Evolutionary conservation across 805 yeast genomes (phyloP).

Genomic region (Candida parachauliodes): DNA sequence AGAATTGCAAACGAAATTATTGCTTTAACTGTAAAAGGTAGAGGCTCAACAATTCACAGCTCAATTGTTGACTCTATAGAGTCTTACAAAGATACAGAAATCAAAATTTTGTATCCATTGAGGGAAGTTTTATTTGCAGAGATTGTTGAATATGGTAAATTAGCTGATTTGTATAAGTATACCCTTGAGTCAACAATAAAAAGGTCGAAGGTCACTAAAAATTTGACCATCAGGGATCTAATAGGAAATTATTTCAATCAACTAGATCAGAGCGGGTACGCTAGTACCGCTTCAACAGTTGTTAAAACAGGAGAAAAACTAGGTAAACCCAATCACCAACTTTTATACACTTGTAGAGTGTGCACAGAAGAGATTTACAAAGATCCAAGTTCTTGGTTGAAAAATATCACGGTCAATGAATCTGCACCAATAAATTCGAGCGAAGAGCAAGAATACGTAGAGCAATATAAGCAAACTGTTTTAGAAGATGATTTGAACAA

Average conservation of each 20-base stretch:
- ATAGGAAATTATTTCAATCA: conserved; percentile 66
- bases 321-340: conserved; percentile 37
- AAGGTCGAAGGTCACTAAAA: conserved; percentile 49
- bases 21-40: conserved; percentile 77
- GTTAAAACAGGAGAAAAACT: conserved; percentile 84
- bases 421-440: conserved; percentile 45
- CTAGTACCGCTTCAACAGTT: conserved; percentile 89
- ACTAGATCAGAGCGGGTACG: conserved; percentile 70
- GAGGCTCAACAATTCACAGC: conserved; percentile 66
- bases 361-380: conserved; percentile 55
- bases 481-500: conserved; percentile 5
- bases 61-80: conserved; percentile 44
- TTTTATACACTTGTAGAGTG: conserved; percentile 41
- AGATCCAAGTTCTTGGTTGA: conserved; percentile 64
- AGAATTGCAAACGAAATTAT: conserved; percentile 76
- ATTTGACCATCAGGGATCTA: conserved; percentile 79
- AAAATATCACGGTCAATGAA: conserved; percentile 59
- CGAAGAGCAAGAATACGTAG: conserved; percentile 32
- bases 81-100: conserved; percentile 21
- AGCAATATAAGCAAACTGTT: conserved; percentile 5
- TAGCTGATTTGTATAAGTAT: conserved; percentile 37
- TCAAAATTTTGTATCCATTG: conserved; percentile 63
- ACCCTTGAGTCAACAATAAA: conserved; percentile 17
- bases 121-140: conserved; percentile 74
- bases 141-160: conserved; percentile 49